A percentile compares a stretch with the other conserved stretches of the same genome.
Conservation (phyloP, 2,329 filamentous ascomycete species). For the Diaporthe sp. region DNA sequence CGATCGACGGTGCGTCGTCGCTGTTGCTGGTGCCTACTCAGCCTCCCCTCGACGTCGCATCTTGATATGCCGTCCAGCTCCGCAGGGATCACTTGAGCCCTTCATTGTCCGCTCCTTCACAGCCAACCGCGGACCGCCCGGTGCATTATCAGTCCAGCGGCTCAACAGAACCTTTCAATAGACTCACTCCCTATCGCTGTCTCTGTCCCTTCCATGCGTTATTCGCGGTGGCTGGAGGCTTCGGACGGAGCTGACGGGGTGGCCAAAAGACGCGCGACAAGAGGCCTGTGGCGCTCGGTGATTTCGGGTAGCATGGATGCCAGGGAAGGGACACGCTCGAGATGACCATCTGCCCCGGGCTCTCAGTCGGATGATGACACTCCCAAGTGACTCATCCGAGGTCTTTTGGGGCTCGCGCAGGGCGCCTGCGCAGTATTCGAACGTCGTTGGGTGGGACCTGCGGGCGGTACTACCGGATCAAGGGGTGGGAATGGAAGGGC, state of each 20-base stretch:
- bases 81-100: constrained; percentile 3
- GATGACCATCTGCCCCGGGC: not conserved
- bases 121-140: not conserved
- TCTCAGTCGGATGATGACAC: not conserved
- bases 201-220: not conserved
- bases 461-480: constrained; percentile 1
- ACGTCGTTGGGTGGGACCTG: not conserved
- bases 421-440: not conserved
- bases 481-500: constrained; percentile 3
- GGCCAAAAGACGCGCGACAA: constrained; percentile 28
- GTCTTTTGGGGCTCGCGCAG: not conserved
- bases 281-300: constrained; percentile 15
- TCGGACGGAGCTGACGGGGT: not conserved
- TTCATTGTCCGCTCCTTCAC: too few species aligned
- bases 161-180: not conserved
- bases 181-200: constrained; percentile 2
- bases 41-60: constrained; percentile 1
- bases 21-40: constrained; percentile 16
- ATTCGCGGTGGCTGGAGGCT: not conserved
- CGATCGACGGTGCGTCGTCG: not conserved
- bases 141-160: not conserved
- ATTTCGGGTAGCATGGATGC: not conserved
- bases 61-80: constrained; percentile 4
- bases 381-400: constrained; percentile 4
- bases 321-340: not conserved